A percentile compares a stretch with the other conserved stretches of the same genome.
phyloP scores from a whole-genome alignment of 2,329 filamentous ascomycete species.

The Byssoonygena ceratinophila region DNA sequence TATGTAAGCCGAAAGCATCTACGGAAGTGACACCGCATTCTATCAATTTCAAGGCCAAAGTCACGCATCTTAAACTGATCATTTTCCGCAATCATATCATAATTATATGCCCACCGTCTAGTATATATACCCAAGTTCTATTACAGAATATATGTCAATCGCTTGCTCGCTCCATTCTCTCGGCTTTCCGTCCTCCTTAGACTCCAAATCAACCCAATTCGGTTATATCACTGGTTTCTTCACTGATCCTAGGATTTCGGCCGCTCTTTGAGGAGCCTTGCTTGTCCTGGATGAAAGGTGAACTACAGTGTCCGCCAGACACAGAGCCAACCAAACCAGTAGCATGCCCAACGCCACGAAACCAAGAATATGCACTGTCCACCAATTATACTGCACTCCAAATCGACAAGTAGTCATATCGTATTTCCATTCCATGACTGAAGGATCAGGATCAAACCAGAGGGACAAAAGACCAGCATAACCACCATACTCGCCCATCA shows the following conservation, averaged over 20 bases:
- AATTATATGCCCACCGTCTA: not conserved
- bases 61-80: not conserved
- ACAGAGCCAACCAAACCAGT: conserved; percentile 16
- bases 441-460: conserved; percentile 64
- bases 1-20: not conserved
- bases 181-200: not conserved
- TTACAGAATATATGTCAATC: not conserved
- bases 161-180: not conserved
- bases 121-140: not conserved
- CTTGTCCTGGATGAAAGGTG: not conserved
- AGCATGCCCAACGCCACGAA: conserved; percentile 38
- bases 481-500: conserved; percentile 96
- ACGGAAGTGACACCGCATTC: not conserved
- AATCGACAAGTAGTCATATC: conserved; percentile 69
- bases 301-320: not conserved
- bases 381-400: conserved; percentile 88
- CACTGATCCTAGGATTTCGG: not conserved
- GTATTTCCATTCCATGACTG: conserved; percentile 63
- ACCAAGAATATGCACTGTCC: conserved; percentile 71
- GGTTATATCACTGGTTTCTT: not conserved
- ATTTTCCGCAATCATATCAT: not conserved
- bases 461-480: conserved; percentile 78
- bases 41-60: too few species aligned
- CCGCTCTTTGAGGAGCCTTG: not conserved
- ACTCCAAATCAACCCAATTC: not conserved